Conservation (phyloP, 2,329 filamentous ascomycete genomes). For the Ophiocordyceps robertsii region DNA sequence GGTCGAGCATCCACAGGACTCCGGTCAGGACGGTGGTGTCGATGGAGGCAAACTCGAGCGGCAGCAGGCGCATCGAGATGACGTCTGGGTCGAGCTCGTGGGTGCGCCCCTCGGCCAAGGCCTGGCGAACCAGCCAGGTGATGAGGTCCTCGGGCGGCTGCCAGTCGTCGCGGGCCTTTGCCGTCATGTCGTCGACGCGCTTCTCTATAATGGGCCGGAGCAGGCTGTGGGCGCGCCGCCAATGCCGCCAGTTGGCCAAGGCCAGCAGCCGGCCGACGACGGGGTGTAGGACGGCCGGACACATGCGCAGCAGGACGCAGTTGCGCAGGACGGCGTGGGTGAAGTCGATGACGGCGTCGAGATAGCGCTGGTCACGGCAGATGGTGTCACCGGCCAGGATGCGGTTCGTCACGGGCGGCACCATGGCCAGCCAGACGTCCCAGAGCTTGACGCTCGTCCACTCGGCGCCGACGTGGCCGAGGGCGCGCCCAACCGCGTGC, state of each 20-base stretch:
- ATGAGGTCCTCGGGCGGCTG: constrained; percentile 40
- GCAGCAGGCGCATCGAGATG: constrained; percentile 37
- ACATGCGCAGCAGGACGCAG: constrained; percentile 27
- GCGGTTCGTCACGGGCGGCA: constrained; percentile 28
- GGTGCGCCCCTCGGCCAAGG: constrained; percentile 25
- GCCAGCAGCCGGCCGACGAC: constrained; percentile 31
- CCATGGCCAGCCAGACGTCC: constrained; percentile 27
- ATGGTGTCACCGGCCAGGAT: constrained; percentile 24
- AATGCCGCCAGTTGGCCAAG: constrained; percentile 32
- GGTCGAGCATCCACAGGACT: constrained; percentile 30
- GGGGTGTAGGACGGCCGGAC: constrained; percentile 34
- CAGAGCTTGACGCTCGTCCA: constrained; percentile 29
- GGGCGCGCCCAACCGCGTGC: constrained; percentile 17
- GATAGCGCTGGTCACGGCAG: constrained; percentile 28
- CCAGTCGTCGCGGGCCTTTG: constrained; percentile 25
- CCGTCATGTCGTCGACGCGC: constrained; percentile 31
- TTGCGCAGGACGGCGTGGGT: constrained; percentile 33
- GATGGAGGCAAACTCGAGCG: constrained; percentile 44
- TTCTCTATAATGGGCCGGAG: constrained; percentile 32
- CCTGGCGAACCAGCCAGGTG: constrained; percentile 41
- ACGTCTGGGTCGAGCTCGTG: constrained; percentile 32
- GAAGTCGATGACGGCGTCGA: constrained; percentile 33
- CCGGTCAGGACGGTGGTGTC: constrained; percentile 42
- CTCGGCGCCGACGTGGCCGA: constrained; percentile 18
- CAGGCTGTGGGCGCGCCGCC: constrained; percentile 22